Conservation (phyloP, 1,284 basidiomycete genomes). For the Farysia itapuensis region DNA sequence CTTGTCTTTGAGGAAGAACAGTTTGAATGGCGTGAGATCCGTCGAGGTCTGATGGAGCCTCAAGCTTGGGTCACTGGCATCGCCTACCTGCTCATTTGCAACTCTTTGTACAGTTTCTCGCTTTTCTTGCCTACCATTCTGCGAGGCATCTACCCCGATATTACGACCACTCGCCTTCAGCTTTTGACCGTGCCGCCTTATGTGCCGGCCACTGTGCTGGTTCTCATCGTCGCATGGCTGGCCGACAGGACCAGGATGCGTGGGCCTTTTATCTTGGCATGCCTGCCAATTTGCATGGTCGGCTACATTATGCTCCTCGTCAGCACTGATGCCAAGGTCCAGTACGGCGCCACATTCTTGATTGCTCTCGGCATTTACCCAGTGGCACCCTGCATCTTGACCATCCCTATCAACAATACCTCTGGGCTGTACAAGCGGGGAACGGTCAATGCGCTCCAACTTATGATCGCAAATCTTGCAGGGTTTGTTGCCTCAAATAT, state of each 20-base stretch:
- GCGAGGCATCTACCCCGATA: slow-evolving; percentile 30
- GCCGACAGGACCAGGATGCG: slow-evolving; percentile 58
- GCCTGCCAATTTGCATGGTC: slow-evolving; percentile 57
- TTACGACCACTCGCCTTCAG: slow-evolving; percentile 37
- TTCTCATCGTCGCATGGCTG: slow-evolving; percentile 55
- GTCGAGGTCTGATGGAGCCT: slow-evolving; percentile 31
- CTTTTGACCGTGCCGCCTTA: slow-evolving; percentile 46
- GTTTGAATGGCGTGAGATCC: slow-evolving; percentile 44
- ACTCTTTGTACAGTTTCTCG: slow-evolving; percentile 39
- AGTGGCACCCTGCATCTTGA: slow-evolving; percentile 47
- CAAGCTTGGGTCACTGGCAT: slow-evolving; percentile 47
- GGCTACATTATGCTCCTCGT: slow-evolving; percentile 52
- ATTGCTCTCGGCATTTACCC: slow-evolving; percentile 56
- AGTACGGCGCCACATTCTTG: slow-evolving; percentile 56
- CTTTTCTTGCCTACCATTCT: slow-evolving; percentile 65
- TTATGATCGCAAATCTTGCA: slow-evolving; percentile 58
- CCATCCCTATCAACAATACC: slow-evolving; percentile 50
- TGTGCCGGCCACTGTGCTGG: slow-evolving; percentile 49
- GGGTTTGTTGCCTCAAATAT: slow-evolving; percentile 59
- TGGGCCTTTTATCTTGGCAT: slow-evolving; percentile 56
- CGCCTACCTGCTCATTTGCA: slow-evolving; percentile 37
- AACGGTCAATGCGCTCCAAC: slow-evolving; percentile 57
- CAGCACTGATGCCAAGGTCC: slow-evolving; percentile 30
- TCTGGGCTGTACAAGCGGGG: slow-evolving; percentile 54
- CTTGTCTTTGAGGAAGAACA: slow-evolving; percentile 26